Percentiles rank a stretch among this genome's conserved stretches.
Conservation (phyloP, 2,329 filamentous ascomycete species). For the Lasiodiplodia hormozganensis region DNA sequence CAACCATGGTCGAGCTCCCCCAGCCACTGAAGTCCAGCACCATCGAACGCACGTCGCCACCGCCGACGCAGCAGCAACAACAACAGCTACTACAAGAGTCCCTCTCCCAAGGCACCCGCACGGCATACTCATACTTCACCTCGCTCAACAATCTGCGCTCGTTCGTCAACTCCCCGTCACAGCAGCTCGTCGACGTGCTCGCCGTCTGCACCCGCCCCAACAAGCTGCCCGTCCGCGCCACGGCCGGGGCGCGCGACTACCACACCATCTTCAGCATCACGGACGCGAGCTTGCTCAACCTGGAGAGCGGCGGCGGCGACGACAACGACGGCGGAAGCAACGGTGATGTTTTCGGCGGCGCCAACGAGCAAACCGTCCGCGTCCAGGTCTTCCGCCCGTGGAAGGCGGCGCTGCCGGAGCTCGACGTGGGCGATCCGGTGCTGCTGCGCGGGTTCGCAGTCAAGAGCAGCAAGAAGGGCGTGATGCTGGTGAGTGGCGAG, state of each 20-base stretch:
- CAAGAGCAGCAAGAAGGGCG: slow-evolving; percentile 47
- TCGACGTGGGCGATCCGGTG: slow-evolving; percentile 52
- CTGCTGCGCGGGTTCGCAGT: slow-evolving; percentile 53
- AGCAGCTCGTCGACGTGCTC: slow-evolving; percentile 51
- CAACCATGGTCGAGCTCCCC: not conserved
- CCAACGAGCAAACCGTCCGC: not conserved
- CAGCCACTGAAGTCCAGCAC: not conserved
- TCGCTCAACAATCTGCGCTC: slow-evolving; percentile 49
- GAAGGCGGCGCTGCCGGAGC: slow-evolving; percentile 49
- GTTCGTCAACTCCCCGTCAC: slow-evolving; percentile 50
- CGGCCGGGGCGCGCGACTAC: slow-evolving; percentile 52
- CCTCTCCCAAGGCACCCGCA: slow-evolving; percentile 45
- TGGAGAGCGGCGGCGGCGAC: not conserved
- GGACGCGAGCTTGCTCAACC: slow-evolving; percentile 41
- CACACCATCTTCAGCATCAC: slow-evolving; percentile 51
- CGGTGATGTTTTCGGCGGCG: not conserved
- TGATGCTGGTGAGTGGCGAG: slow-evolving; percentile 48
- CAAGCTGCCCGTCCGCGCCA: slow-evolving; percentile 45
- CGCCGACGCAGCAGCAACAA: not conserved
- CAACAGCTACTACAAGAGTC: not conserved
- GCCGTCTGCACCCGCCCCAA: slow-evolving; percentile 49
- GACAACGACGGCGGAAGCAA: not conserved
- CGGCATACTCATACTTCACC: slow-evolving; percentile 54
- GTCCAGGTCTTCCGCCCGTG: slow-evolving; percentile 55
- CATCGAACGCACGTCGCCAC: slow-evolving; percentile 7